Conservation (phyloP, 2,329 filamentous ascomycete species). For the Xylaria arbuscula region DNA sequence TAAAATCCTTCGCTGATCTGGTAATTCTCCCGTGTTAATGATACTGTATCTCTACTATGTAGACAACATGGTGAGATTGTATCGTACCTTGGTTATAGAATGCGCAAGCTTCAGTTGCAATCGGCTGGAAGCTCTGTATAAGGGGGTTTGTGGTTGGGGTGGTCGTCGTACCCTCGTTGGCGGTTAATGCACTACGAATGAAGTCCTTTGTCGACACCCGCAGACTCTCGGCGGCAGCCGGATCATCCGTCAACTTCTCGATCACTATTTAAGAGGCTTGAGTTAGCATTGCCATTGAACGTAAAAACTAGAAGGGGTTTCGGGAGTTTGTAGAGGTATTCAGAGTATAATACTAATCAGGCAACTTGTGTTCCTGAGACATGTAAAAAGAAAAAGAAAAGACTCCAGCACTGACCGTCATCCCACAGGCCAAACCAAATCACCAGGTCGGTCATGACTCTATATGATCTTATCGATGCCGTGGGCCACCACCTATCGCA, state of each 20-base stretch:
- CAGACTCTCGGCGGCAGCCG: constrained; percentile 37
- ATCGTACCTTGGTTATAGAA: constrained; percentile 42
- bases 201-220: constrained; percentile 43
- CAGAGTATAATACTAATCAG: too few relatives aligned
- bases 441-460: constrained; percentile 42
- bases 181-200: constrained; percentile 35
- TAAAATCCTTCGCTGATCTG: constrained; percentile 42
- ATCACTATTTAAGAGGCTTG: constrained; percentile 18
- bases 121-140: constrained; percentile 38
- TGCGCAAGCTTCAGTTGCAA: constrained; percentile 37
- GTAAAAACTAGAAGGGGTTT: too few relatives aligned
- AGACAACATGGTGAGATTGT: not conserved
- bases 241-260: constrained; percentile 38
- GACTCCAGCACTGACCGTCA: constrained; percentile 23
- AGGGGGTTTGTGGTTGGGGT: constrained; percentile 35
- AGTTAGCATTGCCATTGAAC: too few relatives aligned
- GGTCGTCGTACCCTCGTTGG: constrained; percentile 12
- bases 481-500: constrained; percentile 45
- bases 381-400: too few relatives aligned
- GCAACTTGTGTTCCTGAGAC: too few relatives aligned
- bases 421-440: constrained; percentile 48
- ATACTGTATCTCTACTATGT: not conserved
- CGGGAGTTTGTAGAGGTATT: too few relatives aligned
- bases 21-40: not conserved
- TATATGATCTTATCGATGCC: constrained; percentile 36